A percentile compares a stretch with the other conserved stretches of the same genome.
phyloP scores from a whole-genome alignment of 164 flowering plant species.

The Piper betle region DNA sequence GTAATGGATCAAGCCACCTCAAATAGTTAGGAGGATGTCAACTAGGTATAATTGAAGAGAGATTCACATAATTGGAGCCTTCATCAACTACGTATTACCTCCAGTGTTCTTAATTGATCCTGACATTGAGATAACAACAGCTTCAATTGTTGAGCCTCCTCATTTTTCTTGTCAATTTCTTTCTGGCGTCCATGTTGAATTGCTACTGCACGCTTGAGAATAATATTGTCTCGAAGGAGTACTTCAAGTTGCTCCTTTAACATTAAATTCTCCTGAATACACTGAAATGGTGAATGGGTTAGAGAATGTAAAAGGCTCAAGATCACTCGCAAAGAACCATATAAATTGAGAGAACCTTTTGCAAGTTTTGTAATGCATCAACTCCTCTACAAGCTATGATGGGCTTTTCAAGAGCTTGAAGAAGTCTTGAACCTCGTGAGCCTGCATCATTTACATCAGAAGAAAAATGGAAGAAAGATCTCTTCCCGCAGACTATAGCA shows the following conservation, averaged over 20 bases:
- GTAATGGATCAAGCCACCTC: too few relatives aligned
- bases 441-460: constrained; percentile 68
- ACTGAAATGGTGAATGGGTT: background rate
- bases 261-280: constrained; percentile 39
- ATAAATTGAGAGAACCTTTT: constrained; percentile 27
- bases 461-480: constrained; percentile 18
- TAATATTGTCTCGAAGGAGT: constrained; percentile 52
- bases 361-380: constrained; percentile 35
- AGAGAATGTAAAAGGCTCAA: too few relatives aligned
- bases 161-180: constrained; percentile 43
- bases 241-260: constrained; percentile 59
- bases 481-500: constrained; percentile 49
- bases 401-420: constrained; percentile 57
- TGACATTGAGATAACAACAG: constrained; percentile 67
- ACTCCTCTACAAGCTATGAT: constrained; percentile 29
- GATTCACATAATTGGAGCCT: too few relatives aligned
- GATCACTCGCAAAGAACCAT: background rate
- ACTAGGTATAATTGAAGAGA: too few relatives aligned
- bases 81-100: constrained; percentile 24
- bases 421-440: constrained; percentile 49
- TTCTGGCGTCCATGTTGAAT: constrained; percentile 76
- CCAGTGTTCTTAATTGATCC: constrained; percentile 69
- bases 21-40: too few relatives aligned
- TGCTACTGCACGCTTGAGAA: constrained; percentile 72
- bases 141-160: constrained; percentile 65